Evolutionary conservation across 2,329 filamentous ascomycete genomes (phyloP), one percentile per base, ranked within the genome.

Genomic region (Penicillium frequentans): DNA sequence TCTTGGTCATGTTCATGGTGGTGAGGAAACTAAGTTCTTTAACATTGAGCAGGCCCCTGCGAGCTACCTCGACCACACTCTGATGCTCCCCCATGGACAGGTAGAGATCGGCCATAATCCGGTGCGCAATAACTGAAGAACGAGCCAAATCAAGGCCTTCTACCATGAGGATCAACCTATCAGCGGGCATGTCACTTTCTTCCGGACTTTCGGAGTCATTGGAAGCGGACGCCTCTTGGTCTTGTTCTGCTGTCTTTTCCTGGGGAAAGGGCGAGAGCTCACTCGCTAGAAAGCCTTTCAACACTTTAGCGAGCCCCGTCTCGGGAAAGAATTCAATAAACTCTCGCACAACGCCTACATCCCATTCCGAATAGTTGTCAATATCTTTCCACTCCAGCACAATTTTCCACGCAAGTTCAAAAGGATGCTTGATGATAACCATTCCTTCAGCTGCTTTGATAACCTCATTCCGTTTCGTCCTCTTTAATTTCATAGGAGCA

Each of bases 361-460:
- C 93, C 79, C 91, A 89, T 26, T 91, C 85, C n/a, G 82, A 79
- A 48, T 95, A 83, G 47, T 85, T 84, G 65, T 90, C 86, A 43
- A 86, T 79, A 72, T 97, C 93, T 64, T 90, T 85, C 90, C 93
- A 98, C 69, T 98, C 91, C 57, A 99, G 81, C 29, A 90, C 84
- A 59, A 97, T 88, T 66, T 91, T 89, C 96, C 96, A 99, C 0
- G 95, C 95, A 16, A 96, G 81, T 61, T 88, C 86, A 75, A 89
- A 96, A 0, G 91, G 90, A 66, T 98, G 92, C 66, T 93, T 93
- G 71, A 99, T 95, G 58, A 96, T 90, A 59, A 99, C 93, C 90
- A 99, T 96, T 59, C 93, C 95, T 61, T 88, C 86, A 0, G 93
- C 92, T 52, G 95, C 79, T 58, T 89, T 88, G 67, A 89, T 76